These are phyloP conservation scores for Citrus sp. DNA, from an alignment of 345 rosid species.

Conservation along the genomic window DNA sequence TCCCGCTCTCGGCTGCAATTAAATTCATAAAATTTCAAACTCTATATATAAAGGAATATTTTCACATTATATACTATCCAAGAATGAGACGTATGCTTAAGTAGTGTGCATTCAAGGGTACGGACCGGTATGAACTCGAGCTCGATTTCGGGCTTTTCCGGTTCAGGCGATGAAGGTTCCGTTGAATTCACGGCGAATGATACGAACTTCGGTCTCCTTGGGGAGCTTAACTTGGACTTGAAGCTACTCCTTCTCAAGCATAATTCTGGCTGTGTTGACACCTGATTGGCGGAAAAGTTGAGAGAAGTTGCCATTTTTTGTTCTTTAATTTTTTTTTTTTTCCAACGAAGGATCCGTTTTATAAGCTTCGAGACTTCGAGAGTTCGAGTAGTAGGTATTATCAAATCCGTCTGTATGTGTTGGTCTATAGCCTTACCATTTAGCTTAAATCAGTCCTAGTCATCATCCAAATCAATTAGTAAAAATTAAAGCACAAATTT, in stretches of 20 bases:
- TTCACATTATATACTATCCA: background rate
- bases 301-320: slow-evolving; percentile 38
- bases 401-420: background rate
- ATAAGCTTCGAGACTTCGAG: background rate
- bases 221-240: background rate
- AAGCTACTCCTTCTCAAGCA: slow-evolving; percentile 15
- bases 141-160: slow-evolving; percentile 62
- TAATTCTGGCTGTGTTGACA: slow-evolving; percentile 13
- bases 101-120: background rate
- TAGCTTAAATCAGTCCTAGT: too few species aligned
- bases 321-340: background rate
- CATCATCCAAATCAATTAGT: too few species aligned
- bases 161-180: slow-evolving; percentile 23
- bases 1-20: slow-evolving; percentile 59
- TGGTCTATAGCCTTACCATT: too few species aligned
- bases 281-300: slow-evolving; percentile 21
- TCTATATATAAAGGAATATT: background rate
- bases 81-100: background rate
- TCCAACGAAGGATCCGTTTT: background rate
- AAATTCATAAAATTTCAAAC: background rate
- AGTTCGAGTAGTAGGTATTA: background rate
- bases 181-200: slow-evolving; percentile 26
- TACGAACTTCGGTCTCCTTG: slow-evolving; percentile 17
- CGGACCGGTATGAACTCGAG: slow-evolving; percentile 72
- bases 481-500: too few species aligned